Base-by-base conservation (phyloP, 2,329 filamentous ascomycete species). In the Alternaria viburni region DNA sequence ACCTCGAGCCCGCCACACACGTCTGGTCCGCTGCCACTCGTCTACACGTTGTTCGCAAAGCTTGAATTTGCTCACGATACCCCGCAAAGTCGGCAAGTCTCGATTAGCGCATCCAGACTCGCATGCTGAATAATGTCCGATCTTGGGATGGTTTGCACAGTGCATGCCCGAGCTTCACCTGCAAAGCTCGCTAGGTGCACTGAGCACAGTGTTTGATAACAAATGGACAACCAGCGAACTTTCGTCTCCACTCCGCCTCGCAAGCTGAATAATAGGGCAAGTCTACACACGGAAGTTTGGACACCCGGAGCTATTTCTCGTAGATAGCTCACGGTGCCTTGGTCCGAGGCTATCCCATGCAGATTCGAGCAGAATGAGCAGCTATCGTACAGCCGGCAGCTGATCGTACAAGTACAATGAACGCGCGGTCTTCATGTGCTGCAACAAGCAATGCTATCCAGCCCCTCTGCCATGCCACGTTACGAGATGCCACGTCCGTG, bases 331-430 rank as follows among this genome's bases (percentile, higher is more conserved):
- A 45, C 23, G 44, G 43, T 19, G 25, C 26, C 9, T 17, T 26
- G 26, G 36, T 59, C 21, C 19, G 44, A 45, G 43, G 50, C 32
- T 30, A 47, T 15, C 19, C 12, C 41, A 28, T 32, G 5, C 25
- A 28, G 19, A 41, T 21, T 12, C 12, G 11, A 54, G 13, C n/a
- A 54, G 11, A n/a, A 19, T 32, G 36, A 23, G 54, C 25, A 15
- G 28, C 21, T 41, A 57, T 61, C 17, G 30, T 55, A 61, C 59
- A 64, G 28, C 67, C 69, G 57, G 15, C 54, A 26, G 57, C 59
- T 56, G 54, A 69, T 67, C 51, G 64, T 67, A 71, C 69, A 71
- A 25, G 69, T 68, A 63, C 69, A 65, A 67, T 66, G 44, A 57
- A 57, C 51, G 21, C 57, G 51, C 54, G 46, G 47, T 45, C 49